Evolutionary conservation across 1,284 basidiomycete species (phyloP), one percentile per base, ranked within the genome.

Genomic region (Mycosarcoma maydis): DNA sequence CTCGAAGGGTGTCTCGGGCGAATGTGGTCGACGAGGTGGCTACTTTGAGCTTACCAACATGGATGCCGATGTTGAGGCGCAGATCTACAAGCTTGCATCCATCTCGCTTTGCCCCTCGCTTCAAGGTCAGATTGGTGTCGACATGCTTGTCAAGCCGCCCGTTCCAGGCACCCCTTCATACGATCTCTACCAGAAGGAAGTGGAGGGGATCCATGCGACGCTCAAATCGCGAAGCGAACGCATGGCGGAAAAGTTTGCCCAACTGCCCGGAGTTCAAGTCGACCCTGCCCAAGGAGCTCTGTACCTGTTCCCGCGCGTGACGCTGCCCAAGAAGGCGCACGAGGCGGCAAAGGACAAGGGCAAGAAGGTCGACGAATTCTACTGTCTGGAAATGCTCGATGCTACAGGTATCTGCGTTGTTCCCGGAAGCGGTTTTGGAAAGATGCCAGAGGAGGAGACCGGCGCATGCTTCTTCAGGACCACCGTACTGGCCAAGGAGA

Each of bases 231-330:
- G 79, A 9, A 71, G 66, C 3, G 64, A 73, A 8, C 50, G 57
- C 19, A 81, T 81, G 76, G 73, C 73, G 4, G n/a, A 38, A 17
- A 61, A 62, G 26, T 77, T 81, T 26, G 66, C 55, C 30, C 30
- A 72, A 50, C 53, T 81, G 7, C 61, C 60, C 1, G 78, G 78
- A 0, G 66, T 81, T 2, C 42, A 72, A 16, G 71, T 73, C 6
- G 62, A 73, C 13, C 72, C 76, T 19, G 78, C 79, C 3, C 90
- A 92, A 24, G 95, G 94, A 3, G 94, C 92, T 20, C 86, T 94
- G 78, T 94, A 94, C 83, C 85, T 94, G 38, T 94, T 90, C 85
- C 92, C 92, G 16, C 85, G 85, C 65, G 87, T 94, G 61, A 84
- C 87, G 23, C 85, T 94, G 34, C 87, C 78, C 0, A 49, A 57